These are phyloP conservation scores for Thelonectria olida DNA, from an alignment of 2,329 filamentous ascomycete genomes.

Conservation along the genomic window DNA sequence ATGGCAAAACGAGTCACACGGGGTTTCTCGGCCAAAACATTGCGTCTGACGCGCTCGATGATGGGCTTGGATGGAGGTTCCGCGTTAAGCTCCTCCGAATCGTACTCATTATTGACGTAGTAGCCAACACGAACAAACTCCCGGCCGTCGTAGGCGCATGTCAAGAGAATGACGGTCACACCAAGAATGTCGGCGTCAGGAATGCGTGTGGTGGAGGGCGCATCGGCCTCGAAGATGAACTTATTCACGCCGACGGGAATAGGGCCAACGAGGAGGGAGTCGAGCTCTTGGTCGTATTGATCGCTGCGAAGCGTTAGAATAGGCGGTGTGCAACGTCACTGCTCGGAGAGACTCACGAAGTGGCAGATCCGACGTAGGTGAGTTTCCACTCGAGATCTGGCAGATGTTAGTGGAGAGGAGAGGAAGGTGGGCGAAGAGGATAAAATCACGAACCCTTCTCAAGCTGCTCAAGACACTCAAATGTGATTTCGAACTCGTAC, in stretches of 20 bases:
- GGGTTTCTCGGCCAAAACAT: conserved; percentile 95
- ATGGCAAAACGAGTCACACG: conserved; percentile 97
- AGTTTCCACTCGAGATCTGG: conserved; percentile 98
- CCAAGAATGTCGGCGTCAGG: conserved; percentile 95
- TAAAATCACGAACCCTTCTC: conserved; percentile 77
- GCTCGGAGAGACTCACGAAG: conserved; percentile 73
- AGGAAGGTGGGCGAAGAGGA: not conserved
- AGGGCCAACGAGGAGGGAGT: conserved; percentile 95
- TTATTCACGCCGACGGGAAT: conserved; percentile 98
- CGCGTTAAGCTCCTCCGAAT: conserved; percentile 85
- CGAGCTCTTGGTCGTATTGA: conserved; percentile 98
- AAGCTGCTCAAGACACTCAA: conserved; percentile 93
- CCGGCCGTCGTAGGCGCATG: conserved; percentile 93
- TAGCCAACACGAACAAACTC: conserved; percentile 99
- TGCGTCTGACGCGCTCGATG: conserved; percentile 90
- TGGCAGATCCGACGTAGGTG: conserved; percentile 98
- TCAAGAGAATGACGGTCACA: conserved; percentile 95
- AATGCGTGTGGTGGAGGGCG: conserved; percentile 89
- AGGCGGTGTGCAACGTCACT: conserved; percentile 25
- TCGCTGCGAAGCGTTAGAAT: conserved; percentile 64
- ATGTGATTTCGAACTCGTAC: conserved; percentile 98
- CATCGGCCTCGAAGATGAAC: conserved; percentile 95
- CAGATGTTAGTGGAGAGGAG: conserved; percentile 27
- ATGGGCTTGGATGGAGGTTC: conserved; percentile 93
- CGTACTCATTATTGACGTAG: conserved; percentile 99